Evolutionary conservation across 179 eudicot species (phyloP), one percentile per base, ranked within the genome.

Genomic region (Gypsophila paniculata): DNA sequence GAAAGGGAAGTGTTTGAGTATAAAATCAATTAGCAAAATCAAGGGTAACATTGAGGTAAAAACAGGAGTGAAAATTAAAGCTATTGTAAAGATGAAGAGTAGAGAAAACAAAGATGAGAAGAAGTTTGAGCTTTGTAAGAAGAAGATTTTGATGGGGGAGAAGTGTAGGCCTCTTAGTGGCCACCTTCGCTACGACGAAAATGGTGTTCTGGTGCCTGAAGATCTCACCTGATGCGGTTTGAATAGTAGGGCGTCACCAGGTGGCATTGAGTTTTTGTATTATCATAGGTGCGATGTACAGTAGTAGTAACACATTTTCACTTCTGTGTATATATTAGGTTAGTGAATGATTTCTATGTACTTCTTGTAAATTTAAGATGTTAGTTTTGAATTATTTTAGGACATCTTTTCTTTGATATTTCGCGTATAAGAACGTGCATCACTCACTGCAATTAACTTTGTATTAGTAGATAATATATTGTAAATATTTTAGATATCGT

Each of bases 111-210:
- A 17, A 70, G 49, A 12, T 6, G 78, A 65, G 29, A 66, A 67
- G 3, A 51, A 71, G 19, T 74, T 72, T 55, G 92, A 88, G 71
- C 82, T 86, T 7, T 88, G 92, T 80, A 88, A 86, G 80, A 88
- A 79, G 84, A 86, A 82, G 79, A 86, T 86, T 36, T 54, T 88
- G 49, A 86, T 88, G 92, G 92, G 89, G 46, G 83, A 55, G 26
- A 88, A 68, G 74, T 88, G 92, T 67, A 81, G 77, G 72, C 81
- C 92, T 63, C 63, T 88, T 57, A 72, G 76, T 13, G 92, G 87
- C 42, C 38, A 23, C 2, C 87, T 84, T 64, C 80, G 44, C 1
- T 87, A 87, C 52, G 87, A 85, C 78, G 10, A 73, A 32, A 68
- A 77, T 66, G 91, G 91, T 3, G 62, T 85, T 19, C 54, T 85